Evolutionary conservation across 495 filamentous ascomycete genomes (phyloP).

Genomic region (Pyrenopolyporus hunteri): DNA sequence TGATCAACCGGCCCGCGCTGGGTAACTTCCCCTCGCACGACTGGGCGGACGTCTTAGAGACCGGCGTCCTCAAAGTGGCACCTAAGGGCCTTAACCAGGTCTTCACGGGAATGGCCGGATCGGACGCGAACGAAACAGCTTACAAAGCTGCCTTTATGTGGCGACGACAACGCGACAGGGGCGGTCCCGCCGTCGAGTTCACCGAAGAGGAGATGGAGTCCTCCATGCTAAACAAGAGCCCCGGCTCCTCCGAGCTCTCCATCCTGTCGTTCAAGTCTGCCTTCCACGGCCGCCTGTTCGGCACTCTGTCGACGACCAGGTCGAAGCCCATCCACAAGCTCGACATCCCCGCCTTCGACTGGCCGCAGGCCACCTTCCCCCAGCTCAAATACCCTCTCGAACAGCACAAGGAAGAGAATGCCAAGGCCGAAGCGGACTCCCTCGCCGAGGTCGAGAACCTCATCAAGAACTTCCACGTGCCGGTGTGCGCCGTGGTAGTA

Average conservation of each 20-base stretch:
- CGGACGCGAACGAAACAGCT: constrained; percentile 98
- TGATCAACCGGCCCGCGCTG: constrained; percentile 94
- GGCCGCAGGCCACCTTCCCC: constrained; percentile 96
- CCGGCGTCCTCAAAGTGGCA: constrained; percentile 86
- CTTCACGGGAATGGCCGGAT: constrained; percentile 95
- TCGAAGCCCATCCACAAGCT: constrained; percentile 98
- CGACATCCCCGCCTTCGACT: constrained; percentile 97
- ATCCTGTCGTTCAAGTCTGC: constrained; percentile 92
- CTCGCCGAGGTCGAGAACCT: constrained; percentile 88
- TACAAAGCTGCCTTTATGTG: constrained; percentile 99
- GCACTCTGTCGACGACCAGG: constrained; percentile 88
- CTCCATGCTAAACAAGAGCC: constrained; percentile 84
- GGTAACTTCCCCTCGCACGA: constrained; percentile 95
- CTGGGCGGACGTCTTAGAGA: constrained; percentile 84
- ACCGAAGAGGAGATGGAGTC: constrained; percentile 77
- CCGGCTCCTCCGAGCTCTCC: constrained; percentile 82
- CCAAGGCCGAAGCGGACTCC: constrained; percentile 79
- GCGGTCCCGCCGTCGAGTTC: constrained; percentile 82
- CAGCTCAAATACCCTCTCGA: constrained; percentile 89
- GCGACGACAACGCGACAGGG: constrained; percentile 85
- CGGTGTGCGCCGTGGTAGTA: constrained; percentile 87
- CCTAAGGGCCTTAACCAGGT: constrained; percentile 93
- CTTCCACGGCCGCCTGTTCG: constrained; percentile 97
- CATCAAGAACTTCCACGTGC: constrained; percentile 80
- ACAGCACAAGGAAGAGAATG: constrained; percentile 81